Evolutionary conservation across 2,329 filamentous ascomycete species (phyloP).

Genomic region (Drechslerella stenobrocha): DNA sequence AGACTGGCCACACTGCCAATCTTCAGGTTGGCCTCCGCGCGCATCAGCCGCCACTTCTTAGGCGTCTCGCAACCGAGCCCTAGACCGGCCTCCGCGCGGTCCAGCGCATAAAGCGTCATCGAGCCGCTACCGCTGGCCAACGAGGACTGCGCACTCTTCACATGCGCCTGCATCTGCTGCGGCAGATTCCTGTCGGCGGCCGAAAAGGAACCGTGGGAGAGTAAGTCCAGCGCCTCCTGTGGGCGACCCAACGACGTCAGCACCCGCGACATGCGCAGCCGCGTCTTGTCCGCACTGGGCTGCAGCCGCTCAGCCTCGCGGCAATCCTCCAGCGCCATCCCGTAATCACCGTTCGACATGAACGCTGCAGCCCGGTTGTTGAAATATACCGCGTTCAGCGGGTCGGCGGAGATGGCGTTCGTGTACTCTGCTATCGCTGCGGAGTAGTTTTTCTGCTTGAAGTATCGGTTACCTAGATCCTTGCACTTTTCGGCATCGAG

Average conservation of each 20-base stretch:
- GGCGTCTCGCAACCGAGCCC: constrained; percentile 76
- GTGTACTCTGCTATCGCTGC: constrained; percentile 91
- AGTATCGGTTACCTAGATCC: constrained; percentile 89
- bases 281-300: constrained; percentile 80
- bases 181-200: constrained; percentile 73
- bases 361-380: constrained; percentile 93
- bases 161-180: constrained; percentile 78
- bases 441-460: constrained; percentile 88
- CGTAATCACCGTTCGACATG: constrained; percentile 51
- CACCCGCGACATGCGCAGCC: constrained; percentile 84
- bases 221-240: constrained; percentile 77
- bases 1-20: constrained; percentile 88
- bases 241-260: constrained; percentile 85
- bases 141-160: constrained; percentile 76
- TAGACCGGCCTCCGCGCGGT: constrained; percentile 82
- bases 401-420: constrained; percentile 88
- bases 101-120: constrained; percentile 88
- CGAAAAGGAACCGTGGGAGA: constrained; percentile 19
- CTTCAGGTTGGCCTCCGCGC: constrained; percentile 86
- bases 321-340: constrained; percentile 90
- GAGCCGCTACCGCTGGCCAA: constrained; percentile 75
- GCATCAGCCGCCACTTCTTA: constrained; percentile 90
- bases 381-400: constrained; percentile 82
- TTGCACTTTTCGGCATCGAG: constrained; percentile 92
- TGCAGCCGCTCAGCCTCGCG: constrained; percentile 79